Evolutionary conservation across 208 protist genomes (phyloP), one percentile per base, ranked within the genome.

Genomic region (Zelonia costaricensis): DNA sequence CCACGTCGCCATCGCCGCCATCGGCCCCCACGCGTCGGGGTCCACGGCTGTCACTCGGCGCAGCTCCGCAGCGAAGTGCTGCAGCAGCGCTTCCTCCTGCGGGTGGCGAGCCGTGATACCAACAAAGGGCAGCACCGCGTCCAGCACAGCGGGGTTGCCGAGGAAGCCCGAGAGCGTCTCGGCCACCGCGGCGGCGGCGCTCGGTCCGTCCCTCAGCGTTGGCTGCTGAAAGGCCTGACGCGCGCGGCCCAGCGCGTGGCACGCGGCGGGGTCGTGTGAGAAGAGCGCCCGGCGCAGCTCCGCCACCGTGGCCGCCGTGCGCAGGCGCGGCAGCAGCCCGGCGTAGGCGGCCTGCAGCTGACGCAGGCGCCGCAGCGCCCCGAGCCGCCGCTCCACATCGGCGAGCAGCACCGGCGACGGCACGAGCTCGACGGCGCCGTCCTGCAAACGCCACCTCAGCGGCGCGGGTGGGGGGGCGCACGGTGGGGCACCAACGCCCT

Each of bases 11-110:
- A 40, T 75, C 44, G 61, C 65, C 36, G 74, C 59, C 65, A 82
- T 48, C 25, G 67, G 47, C n/a, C 82, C 85, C 82, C 88, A 94
- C 33, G 74, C 69, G 5, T 69, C 56, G 15, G 52, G 60, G 48
- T 85, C 81, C 20, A 71, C 40, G 15, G 65, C 33, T 3, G 65
- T 71, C 30, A 22, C 25, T 20, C 43, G n/a, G 20, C 51, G 57
- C 40, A 71, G 42, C 9, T 45, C 23, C 10, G 47, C 53, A 16
- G 92, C 45, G 8, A 91, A 67, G 18, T 52, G 59, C 23, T 53
- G 59, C 28, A 91, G 62, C 16, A 86, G 59, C 4, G 40, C 56
- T 53, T 84, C 75, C 63, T 88, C 85, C 16, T 57, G 62, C n/a
- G 71, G 68, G 59, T 81, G 77, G 4, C 65, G 69, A 3, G 76